Evolutionary conservation across 192 early-diverging fungal species (phyloP), one percentile per base, ranked within the genome.

Genomic region (Allomyces javanicus): DNA sequence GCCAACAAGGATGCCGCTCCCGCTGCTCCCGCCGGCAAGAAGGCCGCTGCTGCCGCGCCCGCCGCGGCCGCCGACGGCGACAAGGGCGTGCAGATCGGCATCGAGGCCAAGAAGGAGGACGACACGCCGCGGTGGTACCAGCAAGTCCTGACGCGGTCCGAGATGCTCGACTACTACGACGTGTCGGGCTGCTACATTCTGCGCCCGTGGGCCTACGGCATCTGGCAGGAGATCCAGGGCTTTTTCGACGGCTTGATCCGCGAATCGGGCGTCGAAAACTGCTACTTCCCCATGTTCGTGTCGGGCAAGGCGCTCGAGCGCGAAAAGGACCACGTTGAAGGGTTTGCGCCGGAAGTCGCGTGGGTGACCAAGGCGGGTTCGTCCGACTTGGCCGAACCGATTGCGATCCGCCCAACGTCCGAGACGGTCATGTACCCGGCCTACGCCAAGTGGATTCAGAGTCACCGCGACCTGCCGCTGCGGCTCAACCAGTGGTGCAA

Each of bases 251-350:
- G 71, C 24, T 86, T 79, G 19, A 97, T 99, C 73, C 86, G 87
- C 67, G 83, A 94, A 64, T 74, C 91, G 72, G 94, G 94, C 63
- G 93, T 99, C 24, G 91, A 94, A 68, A 91, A 97, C 76, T 87
- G 88, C 72, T 99, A 96, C 78, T 99, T 99, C 85, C 96, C 96
- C 64, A 99, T 99, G 94, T 99, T 99, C 77, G 92, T 99, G 17
- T 87, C 93, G 21, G 77, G 79, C 67, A 76, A 81, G 68, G 86
- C 86, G 61, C 81, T 99, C 70, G 86, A 99, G 69, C 82, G 82
- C 67, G 96, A 99, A 74, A 99, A 99, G 86, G 94, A 96, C 68
- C 96, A 99, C 77, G 86, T 99, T 65, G 96, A 99, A 71, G 96
- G 96, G 24, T 99, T 99, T 76, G 91, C 94, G 61, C 93, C 96